These are phyloP conservation scores for Sanghuangporus weigelae DNA, from an alignment of 1,284 basidiomycete species.

Conservation along the genomic window DNA sequence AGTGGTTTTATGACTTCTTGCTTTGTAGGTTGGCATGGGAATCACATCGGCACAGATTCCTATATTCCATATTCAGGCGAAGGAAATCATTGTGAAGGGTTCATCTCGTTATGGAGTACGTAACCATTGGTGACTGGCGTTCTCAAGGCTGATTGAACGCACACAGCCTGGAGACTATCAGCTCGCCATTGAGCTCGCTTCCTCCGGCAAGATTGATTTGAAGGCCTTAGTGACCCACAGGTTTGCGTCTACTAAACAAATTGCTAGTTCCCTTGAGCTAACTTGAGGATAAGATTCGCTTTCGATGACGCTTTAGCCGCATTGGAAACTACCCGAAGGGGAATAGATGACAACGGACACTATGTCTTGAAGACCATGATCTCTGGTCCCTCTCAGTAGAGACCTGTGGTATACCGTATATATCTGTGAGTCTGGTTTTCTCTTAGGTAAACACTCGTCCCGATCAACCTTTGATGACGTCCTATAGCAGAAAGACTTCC, in stretches of 20 bases:
- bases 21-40: slow-evolving; percentile 67
- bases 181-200: slow-evolving; percentile 79
- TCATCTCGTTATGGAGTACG: slow-evolving; percentile 83
- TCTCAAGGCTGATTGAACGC: background rate
- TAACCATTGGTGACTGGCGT: slow-evolving; percentile 17
- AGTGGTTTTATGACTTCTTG: slow-evolving; percentile 33
- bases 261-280: background rate
- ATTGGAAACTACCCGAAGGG: slow-evolving; percentile 73
- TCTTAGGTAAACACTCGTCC: too few species aligned
- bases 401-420: background rate
- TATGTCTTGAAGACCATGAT: slow-evolving; percentile 74
- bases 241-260: slow-evolving; percentile 31
- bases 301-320: slow-evolving; percentile 74
- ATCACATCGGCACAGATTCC: slow-evolving; percentile 56
- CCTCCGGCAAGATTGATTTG: slow-evolving; percentile 76
- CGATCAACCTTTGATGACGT: too few species aligned
- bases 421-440: background rate
- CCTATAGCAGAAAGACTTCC: too few species aligned
- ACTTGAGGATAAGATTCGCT: slow-evolving; percentile 44
- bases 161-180: slow-evolving; percentile 75
- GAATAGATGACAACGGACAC: slow-evolving; percentile 74
- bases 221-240: slow-evolving; percentile 87
- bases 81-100: slow-evolving; percentile 79
- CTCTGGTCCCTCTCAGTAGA: slow-evolving; percentile 38
- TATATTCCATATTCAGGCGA: slow-evolving; percentile 54